Conservation (phyloP, 164 flowering plant species). For the Sedum album region DNA sequence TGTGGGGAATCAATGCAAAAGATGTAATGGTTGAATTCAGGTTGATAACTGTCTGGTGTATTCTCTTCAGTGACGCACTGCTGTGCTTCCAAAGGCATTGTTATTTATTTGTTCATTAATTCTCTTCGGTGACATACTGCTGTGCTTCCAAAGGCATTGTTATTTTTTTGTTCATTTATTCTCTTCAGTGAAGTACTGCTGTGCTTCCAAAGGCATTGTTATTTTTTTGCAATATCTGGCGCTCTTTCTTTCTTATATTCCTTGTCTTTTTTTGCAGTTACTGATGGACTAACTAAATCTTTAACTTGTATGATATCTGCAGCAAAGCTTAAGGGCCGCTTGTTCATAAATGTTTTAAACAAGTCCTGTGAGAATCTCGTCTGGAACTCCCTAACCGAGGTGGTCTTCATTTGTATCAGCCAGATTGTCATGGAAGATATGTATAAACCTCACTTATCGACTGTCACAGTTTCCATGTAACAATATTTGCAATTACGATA, state of each 20-base stretch:
- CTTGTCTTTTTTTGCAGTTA: no score
- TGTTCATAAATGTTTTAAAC: background rate
- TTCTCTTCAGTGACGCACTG: background rate
- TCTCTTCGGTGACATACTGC: no score
- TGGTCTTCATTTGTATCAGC: background rate
- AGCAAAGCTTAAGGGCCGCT: slow-evolving; percentile 4
- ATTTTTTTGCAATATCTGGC: no score
- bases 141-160: no score
- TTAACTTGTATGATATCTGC: background rate
- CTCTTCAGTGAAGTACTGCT: no score
- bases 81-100: no score
- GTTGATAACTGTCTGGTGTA: background rate
- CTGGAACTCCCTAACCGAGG: background rate
- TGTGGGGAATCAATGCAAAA: background rate
- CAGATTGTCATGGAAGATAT: background rate
- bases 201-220: no score
- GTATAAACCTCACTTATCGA: background rate
- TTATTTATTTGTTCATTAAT: background rate
- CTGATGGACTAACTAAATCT: background rate
- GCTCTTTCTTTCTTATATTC: no score
- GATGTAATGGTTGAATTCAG: background rate
- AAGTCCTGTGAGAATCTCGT: background rate
- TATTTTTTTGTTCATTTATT: no score
- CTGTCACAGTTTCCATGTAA: background rate
- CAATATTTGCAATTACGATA: background rate